These are phyloP conservation scores for Luffa aegyptiaca DNA, from an alignment of 306 rosid genomes.

Conservation along the genomic window DNA sequence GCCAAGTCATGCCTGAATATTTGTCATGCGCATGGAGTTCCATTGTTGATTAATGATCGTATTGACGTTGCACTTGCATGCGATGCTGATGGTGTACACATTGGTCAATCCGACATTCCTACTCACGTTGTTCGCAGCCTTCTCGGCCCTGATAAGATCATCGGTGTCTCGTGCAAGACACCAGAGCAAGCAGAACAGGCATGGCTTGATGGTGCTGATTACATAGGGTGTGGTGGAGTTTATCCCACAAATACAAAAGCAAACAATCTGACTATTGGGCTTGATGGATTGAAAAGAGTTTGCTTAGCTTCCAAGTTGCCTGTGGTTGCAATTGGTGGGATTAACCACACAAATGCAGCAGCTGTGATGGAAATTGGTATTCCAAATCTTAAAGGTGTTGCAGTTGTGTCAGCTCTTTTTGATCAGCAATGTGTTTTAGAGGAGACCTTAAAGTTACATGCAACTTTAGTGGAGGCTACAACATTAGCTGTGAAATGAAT, in stretches of 20 bases:
- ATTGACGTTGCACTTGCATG: conserved; percentile 79
- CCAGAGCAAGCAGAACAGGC: conserved; percentile 77
- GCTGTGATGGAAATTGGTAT: conserved; percentile 53
- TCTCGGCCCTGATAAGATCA: conserved; percentile 75
- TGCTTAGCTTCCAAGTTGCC: conserved; percentile 69
- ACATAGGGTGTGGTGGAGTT: conserved; percentile 84
- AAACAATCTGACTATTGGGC: conserved; percentile 60
- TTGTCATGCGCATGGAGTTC: conserved; percentile 62
- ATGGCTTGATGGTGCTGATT: conserved; percentile 76
- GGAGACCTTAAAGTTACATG: conserved; percentile 54
- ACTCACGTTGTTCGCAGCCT: conserved; percentile 41
- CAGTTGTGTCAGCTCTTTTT: conserved; percentile 78
- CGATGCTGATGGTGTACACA: conserved; percentile 88
- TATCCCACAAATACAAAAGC: conserved; percentile 73
- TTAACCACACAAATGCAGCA: conserved; percentile 45
- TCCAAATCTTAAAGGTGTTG: conserved; percentile 72
- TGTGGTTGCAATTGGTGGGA: conserved; percentile 92
- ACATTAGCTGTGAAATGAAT: not conserved
- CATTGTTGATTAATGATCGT: conserved; percentile 76
- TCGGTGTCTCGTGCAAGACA: conserved; percentile 93
- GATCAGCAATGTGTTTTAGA: conserved; percentile 55
- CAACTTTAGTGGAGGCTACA: conserved; percentile 31
- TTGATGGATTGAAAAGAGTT: conserved; percentile 59
- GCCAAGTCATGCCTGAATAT: conserved; percentile 66
- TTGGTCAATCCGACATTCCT: conserved; percentile 96